Evolutionary conservation across 805 yeast genomes (phyloP).

Genomic region (Saitoella complicata): DNA sequence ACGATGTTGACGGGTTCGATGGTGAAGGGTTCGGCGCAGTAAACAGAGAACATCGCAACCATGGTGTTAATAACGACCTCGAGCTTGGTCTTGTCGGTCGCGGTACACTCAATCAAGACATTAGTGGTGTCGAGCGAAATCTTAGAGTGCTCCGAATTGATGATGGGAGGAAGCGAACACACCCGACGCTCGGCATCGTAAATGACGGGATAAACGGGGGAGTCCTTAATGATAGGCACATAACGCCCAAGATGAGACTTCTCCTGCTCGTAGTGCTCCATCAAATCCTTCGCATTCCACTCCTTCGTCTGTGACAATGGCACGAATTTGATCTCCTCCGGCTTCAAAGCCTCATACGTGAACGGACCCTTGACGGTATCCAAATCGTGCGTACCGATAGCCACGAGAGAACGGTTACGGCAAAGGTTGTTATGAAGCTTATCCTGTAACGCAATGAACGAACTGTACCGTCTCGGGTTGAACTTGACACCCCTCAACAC

Average conservation of each 20-base stretch:
- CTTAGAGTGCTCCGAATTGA: slow-evolving; percentile 82
- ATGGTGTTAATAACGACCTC: slow-evolving; percentile 83
- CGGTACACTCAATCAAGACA: slow-evolving; percentile 86
- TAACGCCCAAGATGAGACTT: slow-evolving; percentile 68
- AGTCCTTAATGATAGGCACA: slow-evolving; percentile 71
- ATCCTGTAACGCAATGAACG: slow-evolving; percentile 91
- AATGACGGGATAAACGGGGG: slow-evolving; percentile 83
- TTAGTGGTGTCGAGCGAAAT: slow-evolving; percentile 71
- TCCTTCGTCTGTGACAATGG: slow-evolving; percentile 27
- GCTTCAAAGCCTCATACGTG: slow-evolving; percentile 71
- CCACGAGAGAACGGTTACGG: slow-evolving; percentile 93
- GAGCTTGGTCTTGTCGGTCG: slow-evolving; percentile 86
- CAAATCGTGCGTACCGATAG: slow-evolving; percentile 95
- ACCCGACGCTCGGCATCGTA: slow-evolving; percentile 61
- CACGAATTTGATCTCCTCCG: slow-evolving; percentile 43
- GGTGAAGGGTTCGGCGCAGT: slow-evolving; percentile 57
- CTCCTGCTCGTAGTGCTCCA: slow-evolving; percentile 84
- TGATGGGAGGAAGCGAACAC: slow-evolving; percentile 91
- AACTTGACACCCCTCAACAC: slow-evolving; percentile 69
- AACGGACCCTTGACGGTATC: slow-evolving; percentile 70
- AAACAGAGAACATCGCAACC: slow-evolving; percentile 89
- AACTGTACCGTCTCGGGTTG: slow-evolving; percentile 73
- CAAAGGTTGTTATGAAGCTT: slow-evolving; percentile 88
- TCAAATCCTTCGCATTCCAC: slow-evolving; percentile 59
- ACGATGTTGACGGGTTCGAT: slow-evolving; percentile 80